These are phyloP conservation scores for Starmera dryadoides DNA, from an alignment of 805 yeast species.

Conservation along the genomic window DNA sequence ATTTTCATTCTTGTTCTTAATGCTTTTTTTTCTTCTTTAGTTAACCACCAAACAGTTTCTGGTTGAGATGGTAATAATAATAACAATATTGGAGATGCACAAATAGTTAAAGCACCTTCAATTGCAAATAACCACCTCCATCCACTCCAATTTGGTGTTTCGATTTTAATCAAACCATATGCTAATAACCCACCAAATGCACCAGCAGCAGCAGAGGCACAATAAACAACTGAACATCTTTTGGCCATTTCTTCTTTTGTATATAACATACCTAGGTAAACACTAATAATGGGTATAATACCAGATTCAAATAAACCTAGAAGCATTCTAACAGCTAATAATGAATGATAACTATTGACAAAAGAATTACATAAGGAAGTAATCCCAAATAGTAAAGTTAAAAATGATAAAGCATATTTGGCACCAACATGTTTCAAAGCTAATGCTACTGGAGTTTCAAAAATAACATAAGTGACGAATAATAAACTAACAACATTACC, in stretches of 20 bases:
- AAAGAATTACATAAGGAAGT: slow-evolving; percentile 36
- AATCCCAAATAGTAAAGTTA: slow-evolving; percentile 28
- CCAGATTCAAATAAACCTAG: slow-evolving; percentile 48
- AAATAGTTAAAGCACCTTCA: slow-evolving; percentile 38
- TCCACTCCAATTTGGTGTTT: slow-evolving; percentile 25
- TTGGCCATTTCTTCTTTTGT: slow-evolving; percentile 41
- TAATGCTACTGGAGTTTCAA: slow-evolving; percentile 32
- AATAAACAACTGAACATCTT: slow-evolving; percentile 25
- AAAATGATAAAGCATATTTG: slow-evolving; percentile 23
- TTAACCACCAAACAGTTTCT: slow-evolving; percentile 31
- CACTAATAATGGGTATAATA: slow-evolving; percentile 41
- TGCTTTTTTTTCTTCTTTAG: slow-evolving; percentile 30
- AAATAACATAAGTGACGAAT: slow-evolving; percentile 35
- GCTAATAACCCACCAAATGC: slow-evolving; percentile 52
- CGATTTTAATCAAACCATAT: slow-evolving; percentile 35
- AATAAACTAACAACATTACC: slow-evolving; percentile 38
- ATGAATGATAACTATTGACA: slow-evolving; percentile 31
- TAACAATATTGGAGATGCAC: slow-evolving; percentile 27
- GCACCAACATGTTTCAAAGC: slow-evolving; percentile 29
- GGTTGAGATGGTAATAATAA: slow-evolving; percentile 33
- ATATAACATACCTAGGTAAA: slow-evolving; percentile 40
- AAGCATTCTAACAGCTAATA: slow-evolving; percentile 39
- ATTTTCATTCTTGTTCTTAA: slow-evolving; percentile 27
- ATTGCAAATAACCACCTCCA: slow-evolving; percentile 47
- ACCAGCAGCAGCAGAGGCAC: slow-evolving; percentile 28